Evolutionary conservation across 768 basidiomycete genomes (phyloP), one percentile per base, ranked within the genome.

Genomic region (Calocera cornea): DNA sequence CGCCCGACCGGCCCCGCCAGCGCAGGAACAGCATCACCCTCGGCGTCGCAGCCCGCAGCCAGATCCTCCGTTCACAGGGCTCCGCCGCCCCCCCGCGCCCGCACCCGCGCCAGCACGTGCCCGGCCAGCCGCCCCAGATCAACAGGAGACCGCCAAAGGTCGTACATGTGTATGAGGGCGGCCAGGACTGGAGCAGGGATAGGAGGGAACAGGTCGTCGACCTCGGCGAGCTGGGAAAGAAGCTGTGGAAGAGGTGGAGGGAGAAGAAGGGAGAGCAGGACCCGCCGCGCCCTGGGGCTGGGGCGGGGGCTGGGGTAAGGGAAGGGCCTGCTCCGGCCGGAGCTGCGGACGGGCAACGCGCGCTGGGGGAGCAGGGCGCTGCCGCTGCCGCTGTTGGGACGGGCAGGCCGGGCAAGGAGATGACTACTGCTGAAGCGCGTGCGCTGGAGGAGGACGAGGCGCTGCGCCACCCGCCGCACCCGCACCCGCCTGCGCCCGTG

Each of bases 111-210:
- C n/a, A n/a, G n/a, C n/a, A n/a, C 36, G 5, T 14, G 7, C 14
- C 36, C 36, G 36, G 7, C 36, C 36, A 38, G 7, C 36, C 36
- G 36, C 36, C 36, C 36, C 7, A 38, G 36, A 14, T 5, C 36
- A 38, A 38, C 2, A 91, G 87, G 44, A 41, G 40, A 19, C 40
- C 40, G 44, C 16, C 16, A 19, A 47, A 47, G 19, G 44, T 47
- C 8, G 44, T 47, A 3, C 44, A 47, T 47, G 44, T 47, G 24
- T 47, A 47, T 47, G 44, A 47, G 44, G 44, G 44, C 8, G 44
- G 44, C 8, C 44, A 47, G 44, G 44, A 47, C 44, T 47, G 44
- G 44, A 17, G 24, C 7, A 19, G 5, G 44, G 89, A 90, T 71
- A 86, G 84, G 41, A 7, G 44, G 44, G 44, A 47, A 19, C 44